Conservation (phyloP, 2,329 filamentous ascomycete genomes). For the Aspergillus hortae region DNA sequence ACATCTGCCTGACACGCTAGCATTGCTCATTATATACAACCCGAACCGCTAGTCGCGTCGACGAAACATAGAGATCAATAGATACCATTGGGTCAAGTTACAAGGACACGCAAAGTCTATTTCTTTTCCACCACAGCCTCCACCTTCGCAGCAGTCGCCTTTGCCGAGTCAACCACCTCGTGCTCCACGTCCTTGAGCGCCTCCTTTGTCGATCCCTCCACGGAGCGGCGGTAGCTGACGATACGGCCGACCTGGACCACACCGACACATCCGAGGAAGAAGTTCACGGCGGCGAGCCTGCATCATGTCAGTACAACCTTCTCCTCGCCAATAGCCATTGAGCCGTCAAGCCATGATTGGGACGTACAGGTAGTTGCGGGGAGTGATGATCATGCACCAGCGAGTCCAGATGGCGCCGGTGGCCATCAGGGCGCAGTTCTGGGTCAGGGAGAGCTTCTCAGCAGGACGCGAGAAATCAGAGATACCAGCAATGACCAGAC, state of each 20-base stretch:
- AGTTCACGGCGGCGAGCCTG: conserved; percentile 92
- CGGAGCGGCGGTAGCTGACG: conserved; percentile 54
- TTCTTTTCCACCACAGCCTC: conserved; percentile 35
- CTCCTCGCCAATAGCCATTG: neutral
- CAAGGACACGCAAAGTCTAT: neutral
- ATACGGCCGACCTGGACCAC: conserved; percentile 79
- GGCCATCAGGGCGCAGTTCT: conserved; percentile 84
- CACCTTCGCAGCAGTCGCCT: conserved; percentile 27
- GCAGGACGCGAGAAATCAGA: conserved; percentile 88
- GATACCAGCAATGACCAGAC: conserved; percentile 84
- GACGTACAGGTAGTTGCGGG: conserved; percentile 80
- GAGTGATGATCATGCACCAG: conserved; percentile 97
- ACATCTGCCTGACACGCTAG: too few species aligned
- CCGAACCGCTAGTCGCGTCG: too few species aligned
- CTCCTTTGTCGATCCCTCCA: conserved; percentile 48
- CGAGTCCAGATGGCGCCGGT: conserved; percentile 97
- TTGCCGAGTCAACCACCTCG: conserved; percentile 34
- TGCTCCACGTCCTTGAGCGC: conserved; percentile 38
- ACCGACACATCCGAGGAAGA: conserved; percentile 90
- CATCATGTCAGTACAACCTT: conserved; percentile 7
- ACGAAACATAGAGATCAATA: too few species aligned
- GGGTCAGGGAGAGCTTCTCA: conserved; percentile 86
- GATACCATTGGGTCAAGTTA: too few species aligned
- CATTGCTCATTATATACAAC: too few species aligned
- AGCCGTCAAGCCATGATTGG: neutral